Base-by-base conservation (phyloP, 108 stramenopile genomes). In the Cyclotella sp. region DNA sequence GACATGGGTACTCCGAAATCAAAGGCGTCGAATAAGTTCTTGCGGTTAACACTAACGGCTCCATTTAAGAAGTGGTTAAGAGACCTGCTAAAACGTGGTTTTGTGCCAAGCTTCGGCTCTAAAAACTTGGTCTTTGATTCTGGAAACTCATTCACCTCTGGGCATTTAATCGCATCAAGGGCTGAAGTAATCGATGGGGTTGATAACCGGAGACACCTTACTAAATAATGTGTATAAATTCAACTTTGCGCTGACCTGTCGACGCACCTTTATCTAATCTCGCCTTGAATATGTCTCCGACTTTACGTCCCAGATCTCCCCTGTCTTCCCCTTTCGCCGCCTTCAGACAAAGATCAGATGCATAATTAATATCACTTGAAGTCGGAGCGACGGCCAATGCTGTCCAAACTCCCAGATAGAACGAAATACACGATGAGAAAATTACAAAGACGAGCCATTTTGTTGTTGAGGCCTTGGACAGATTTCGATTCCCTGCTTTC, bases 1-100 rank as follows among this genome's bases (percentile, higher is more conserved):
- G 11, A n/a, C 42, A 72, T 63, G 29, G 80, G 75, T 1, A 83
- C 77, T 29, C 82, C 82, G 73, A 78, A 83, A 46, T 83, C 82
- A 49, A 61, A 78, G 19, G 44, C 51, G 18, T 72, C 67, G 41
- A 83, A 73, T 51, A 83, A 67, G 26, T 83, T 62, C 27, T 83
- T 66, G 22, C 64, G 63, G 18, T 49, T 62, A 3, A 78, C 44
- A 26, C 72, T 43, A 9, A 72, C 72, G 57, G 67, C 26, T 3
- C 82, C 82, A 16, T 12, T 44, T 18, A 62, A 72, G 52, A 73
- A 83, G 59, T 78, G 78, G 42, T 72, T 66, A 18, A 70, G 27
- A 12, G 51, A 29, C 0, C 15, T 4, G 39, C 47, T 29, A 53
- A 78, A 78, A 5, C 60, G 45, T 13, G 54, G 19, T 9, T 26